A percentile compares a stretch with the other conserved stretches of the same genome.
Evolutionary conservation across 345 rosid genomes (phyloP).

Genomic region (Citrus australasica): DNA sequence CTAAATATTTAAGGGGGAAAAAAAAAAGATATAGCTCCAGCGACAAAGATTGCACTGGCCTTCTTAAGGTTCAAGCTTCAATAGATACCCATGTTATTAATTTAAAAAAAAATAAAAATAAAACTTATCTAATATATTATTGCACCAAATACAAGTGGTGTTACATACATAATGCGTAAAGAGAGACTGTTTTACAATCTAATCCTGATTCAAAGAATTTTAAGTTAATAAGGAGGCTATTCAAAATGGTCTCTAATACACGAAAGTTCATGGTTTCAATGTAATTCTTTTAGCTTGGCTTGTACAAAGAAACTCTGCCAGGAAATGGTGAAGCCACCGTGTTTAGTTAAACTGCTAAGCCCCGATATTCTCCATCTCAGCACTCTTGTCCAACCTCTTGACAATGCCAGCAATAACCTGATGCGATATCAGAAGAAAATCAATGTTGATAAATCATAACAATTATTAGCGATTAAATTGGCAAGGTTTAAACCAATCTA

Average conservation of each 20-base stretch:
- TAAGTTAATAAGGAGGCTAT: not conserved
- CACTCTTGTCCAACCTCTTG: slow-evolving; percentile 82
- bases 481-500: not conserved
- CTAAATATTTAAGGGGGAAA: too few relatives aligned
- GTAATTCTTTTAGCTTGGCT: not conserved
- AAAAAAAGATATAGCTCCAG: too few relatives aligned
- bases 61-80: too few relatives aligned
- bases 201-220: not conserved
- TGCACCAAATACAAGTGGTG: not conserved
- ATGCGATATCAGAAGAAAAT: slow-evolving; percentile 9
- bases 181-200: not conserved
- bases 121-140: not conserved
- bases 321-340: not conserved
- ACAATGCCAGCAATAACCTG: slow-evolving; percentile 97
- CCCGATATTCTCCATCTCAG: slow-evolving; percentile 65
- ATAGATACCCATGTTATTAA: too few relatives aligned
- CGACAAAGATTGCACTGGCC: too few relatives aligned
- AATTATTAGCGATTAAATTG: not conserved
- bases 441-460: not conserved
- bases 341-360: slow-evolving; percentile 36
- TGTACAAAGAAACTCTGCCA: not conserved
- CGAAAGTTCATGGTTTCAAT: not conserved
- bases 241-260: not conserved
- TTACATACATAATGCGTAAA: not conserved
- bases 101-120: too few relatives aligned